Conservation (phyloP, 179 eudicot genomes). For the Carnegiea gigantea region DNA sequence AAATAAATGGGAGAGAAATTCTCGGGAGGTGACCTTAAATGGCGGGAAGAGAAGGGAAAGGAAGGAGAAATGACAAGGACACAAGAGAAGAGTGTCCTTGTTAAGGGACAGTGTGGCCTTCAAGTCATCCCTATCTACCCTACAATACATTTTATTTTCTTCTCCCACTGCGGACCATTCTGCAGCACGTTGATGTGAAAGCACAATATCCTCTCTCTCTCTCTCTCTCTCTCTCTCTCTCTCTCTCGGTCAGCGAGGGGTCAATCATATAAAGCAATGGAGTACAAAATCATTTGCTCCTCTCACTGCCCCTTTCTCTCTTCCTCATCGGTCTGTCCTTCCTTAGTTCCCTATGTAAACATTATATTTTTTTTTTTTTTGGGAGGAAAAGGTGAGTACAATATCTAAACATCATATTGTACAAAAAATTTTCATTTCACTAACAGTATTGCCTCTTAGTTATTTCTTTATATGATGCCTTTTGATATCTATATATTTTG, state of each 20-base stretch:
- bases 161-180: neutral
- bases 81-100: constrained; percentile 10
- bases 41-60: constrained; percentile 8
- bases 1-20: constrained; percentile 1
- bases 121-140: neutral
- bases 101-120: constrained; percentile 4
- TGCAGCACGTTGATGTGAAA: constrained; percentile 11
- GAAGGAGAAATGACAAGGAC: constrained; percentile 1
- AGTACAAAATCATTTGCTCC: constrained; percentile 18
- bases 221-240: neutral
- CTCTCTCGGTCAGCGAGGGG: constrained; percentile 12
- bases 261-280: constrained; percentile 23
- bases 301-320: neutral
- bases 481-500: no score
- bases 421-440: neutral
- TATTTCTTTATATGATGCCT: no score
- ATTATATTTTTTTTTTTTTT: no score
- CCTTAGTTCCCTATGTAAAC: no score
- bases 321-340: neutral
- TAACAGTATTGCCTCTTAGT: no score
- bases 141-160: neutral
- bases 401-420: no score
- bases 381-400: no score
- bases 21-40: constrained; percentile 23
- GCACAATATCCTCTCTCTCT: constrained; percentile 5